phyloP scores from a whole-genome alignment of 768 basidiomycete species.

The Boletus sp. region DNA sequence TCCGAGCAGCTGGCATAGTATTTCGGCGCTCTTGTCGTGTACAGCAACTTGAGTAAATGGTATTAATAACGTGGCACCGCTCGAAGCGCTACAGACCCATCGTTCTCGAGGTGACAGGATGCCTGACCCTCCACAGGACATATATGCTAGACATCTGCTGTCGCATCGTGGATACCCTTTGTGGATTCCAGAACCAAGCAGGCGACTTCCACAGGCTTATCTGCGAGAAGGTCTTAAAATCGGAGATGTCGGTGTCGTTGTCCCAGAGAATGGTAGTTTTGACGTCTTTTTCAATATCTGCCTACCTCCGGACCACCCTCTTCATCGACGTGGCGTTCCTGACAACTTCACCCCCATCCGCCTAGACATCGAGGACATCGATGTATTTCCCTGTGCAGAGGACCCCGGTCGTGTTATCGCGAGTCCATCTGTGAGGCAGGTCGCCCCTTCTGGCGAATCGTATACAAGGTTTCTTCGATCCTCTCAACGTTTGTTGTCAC shows the following conservation, averaged over 20 bases:
- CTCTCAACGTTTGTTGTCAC: too few species aligned
- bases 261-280: background rate
- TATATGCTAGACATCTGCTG: background rate
- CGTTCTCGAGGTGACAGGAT: too few species aligned
- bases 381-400: background rate
- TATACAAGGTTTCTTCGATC: background rate
- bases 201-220: background rate
- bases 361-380: background rate
- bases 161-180: slow-evolving; percentile 1
- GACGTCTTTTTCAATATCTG: background rate
- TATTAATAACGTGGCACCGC: too few species aligned
- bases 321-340: background rate
- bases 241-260: background rate
- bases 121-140: background rate
- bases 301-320: background rate
- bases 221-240: background rate
- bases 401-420: background rate
- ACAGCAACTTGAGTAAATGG: too few species aligned
- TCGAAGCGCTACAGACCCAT: too few species aligned
- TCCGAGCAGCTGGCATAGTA: too few species aligned
- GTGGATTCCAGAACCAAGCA: too few species aligned
- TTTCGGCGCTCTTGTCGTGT: too few species aligned
- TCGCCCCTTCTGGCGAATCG: too few species aligned
- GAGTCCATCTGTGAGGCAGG: background rate
- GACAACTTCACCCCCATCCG: background rate